These are phyloP conservation scores for Candida railenensis DNA, from an alignment of 805 yeast species.

Conservation along the genomic window DNA sequence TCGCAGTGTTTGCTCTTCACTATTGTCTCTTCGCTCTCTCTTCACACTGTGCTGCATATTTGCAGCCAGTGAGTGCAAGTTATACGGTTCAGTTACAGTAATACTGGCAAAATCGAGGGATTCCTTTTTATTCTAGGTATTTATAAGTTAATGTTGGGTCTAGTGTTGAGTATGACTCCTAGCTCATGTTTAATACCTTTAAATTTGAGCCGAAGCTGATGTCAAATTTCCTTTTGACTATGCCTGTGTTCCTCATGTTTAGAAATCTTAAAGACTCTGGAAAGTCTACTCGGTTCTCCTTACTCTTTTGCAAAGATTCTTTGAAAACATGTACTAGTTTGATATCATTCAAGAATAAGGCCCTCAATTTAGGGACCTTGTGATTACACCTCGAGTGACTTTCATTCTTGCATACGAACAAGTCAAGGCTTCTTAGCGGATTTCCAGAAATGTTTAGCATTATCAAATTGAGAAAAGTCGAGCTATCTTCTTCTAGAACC, in stretches of 20 bases:
- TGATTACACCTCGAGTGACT: background rate
- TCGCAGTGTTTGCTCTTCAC: background rate
- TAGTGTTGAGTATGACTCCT: background rate
- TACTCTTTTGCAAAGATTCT: background rate
- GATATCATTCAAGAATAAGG: background rate
- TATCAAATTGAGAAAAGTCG: background rate
- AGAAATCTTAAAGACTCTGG: background rate
- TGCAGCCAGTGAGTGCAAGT: too few species aligned
- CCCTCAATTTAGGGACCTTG: slow-evolving; percentile 1
- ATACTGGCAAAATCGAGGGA: too few species aligned
- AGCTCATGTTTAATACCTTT: background rate
- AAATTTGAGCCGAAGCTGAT: background rate
- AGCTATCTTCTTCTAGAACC: background rate
- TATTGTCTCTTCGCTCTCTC: too few species aligned
- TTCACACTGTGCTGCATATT: too few species aligned
- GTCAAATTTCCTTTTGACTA: background rate
- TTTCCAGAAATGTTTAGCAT: background rate
- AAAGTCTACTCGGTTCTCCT: background rate
- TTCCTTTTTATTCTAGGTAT: too few species aligned
- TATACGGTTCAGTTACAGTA: too few species aligned
- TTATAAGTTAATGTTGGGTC: background rate
- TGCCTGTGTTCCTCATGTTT: slow-evolving; percentile 1
- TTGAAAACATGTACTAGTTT: background rate
- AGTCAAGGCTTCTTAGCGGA: background rate
- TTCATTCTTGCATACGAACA: background rate